These are phyloP conservation scores for Rutidosis leptorrhynchoides DNA, from an alignment of 129 eudicot species.

Conservation along the genomic window DNA sequence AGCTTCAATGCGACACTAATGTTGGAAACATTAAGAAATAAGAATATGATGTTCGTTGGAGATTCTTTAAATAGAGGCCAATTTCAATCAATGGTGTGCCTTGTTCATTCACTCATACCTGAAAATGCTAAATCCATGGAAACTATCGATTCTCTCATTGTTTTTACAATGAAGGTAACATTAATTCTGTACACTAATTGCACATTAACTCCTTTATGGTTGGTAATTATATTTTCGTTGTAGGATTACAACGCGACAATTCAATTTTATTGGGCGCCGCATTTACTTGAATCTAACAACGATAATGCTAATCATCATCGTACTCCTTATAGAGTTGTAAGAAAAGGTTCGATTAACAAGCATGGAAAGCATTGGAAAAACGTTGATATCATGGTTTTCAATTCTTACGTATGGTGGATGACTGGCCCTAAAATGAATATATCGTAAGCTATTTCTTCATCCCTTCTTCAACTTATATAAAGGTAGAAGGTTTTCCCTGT, in stretches of 20 bases:
- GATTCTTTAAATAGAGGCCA: constrained; percentile 94
- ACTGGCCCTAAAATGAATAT: no score
- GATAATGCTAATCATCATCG: not conserved
- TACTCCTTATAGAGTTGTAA: not conserved
- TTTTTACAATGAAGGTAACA: constrained; percentile 70
- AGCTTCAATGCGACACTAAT: constrained; percentile 80
- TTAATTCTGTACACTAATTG: not conserved
- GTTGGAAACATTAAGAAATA: constrained; percentile 77
- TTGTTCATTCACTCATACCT: constrained; percentile 65
- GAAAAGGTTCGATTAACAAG: not conserved
- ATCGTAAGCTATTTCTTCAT: no score
- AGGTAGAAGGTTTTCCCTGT: no score
- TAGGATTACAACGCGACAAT: no score
- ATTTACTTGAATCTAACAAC: not conserved
- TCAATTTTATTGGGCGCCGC: no score
- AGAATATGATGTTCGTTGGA: constrained; percentile 87
- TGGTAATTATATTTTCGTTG: no score
- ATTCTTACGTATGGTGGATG: no score
- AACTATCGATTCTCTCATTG: constrained; percentile 52
- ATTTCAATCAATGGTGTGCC: constrained; percentile 78
- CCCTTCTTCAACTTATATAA: no score
- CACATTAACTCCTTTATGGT: no score
- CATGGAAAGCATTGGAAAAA: not conserved
- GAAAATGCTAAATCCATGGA: constrained; percentile 69
- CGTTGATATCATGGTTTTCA: not conserved